Evolutionary conservation across 495 filamentous ascomycete genomes (phyloP).

Genomic region (Xylaria scruposa): DNA sequence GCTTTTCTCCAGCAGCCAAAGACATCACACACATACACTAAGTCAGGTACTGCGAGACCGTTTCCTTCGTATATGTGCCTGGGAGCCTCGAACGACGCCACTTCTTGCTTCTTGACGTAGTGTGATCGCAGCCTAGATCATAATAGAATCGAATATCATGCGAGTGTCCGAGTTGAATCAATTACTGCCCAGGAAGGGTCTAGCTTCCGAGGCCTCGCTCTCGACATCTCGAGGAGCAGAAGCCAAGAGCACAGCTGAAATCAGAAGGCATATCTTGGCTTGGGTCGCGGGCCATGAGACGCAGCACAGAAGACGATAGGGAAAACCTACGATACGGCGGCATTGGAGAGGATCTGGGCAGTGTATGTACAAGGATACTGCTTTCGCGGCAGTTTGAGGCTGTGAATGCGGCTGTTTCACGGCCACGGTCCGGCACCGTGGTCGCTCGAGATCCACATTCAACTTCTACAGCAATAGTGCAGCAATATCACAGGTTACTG

Average conservation of each 20-base stretch:
- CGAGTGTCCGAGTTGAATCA: not conserved
- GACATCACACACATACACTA: not conserved
- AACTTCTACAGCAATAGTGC: not conserved
- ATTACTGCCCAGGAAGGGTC: not conserved
- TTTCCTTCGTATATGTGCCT: not conserved
- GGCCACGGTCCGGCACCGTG: not conserved
- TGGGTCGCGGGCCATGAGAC: not conserved
- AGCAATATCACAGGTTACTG: not conserved
- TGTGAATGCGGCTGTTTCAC: constrained; percentile 24
- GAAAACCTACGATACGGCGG: not conserved
- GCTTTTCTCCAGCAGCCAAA: not conserved
- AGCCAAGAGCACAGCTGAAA: constrained; percentile 1
- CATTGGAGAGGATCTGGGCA: constrained; percentile 5
- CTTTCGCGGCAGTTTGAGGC: constrained; percentile 16
- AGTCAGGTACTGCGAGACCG: not conserved
- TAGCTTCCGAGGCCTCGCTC: not conserved
- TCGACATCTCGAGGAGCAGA: not conserved
- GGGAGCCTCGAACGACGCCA: not conserved
- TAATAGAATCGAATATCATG: not conserved
- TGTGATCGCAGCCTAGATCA: not conserved
- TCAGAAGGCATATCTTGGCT: not conserved
- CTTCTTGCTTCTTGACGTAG: not conserved
- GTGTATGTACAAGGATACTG: constrained; percentile 7
- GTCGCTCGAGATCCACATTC: constrained; percentile 15
- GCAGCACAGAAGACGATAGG: not conserved